Evolutionary conservation across 257 asterid species (phyloP).

Genomic region (Solanum commersonii): DNA sequence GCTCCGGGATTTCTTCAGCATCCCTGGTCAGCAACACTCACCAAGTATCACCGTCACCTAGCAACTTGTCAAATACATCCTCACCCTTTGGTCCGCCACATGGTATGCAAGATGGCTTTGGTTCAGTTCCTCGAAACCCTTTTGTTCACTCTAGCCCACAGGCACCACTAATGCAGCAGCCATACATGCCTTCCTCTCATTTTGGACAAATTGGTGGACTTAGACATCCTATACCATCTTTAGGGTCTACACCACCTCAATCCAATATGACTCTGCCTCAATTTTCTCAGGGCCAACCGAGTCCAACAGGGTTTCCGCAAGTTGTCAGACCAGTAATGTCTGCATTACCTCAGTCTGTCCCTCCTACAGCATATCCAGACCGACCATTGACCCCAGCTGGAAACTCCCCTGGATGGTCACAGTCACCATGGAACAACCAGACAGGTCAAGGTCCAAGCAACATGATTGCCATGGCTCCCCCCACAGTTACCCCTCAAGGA

Average conservation of each 20-base stretch:
- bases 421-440: constrained; percentile 15
- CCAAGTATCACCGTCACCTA: constrained; percentile 30
- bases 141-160: constrained; percentile 30
- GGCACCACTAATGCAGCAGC: constrained; percentile 21
- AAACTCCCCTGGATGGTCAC: constrained; percentile 28
- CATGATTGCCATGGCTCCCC: constrained; percentile 17
- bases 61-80: constrained; percentile 27
- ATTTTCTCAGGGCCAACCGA: constrained; percentile 8
- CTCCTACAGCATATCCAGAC: background rate
- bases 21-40: constrained; percentile 20
- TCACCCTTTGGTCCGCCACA: constrained; percentile 43
- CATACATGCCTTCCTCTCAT: constrained; percentile 32
- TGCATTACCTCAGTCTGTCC: constrained; percentile 16
- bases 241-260: constrained; percentile 21
- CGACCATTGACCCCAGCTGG: constrained; percentile 7
- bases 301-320: constrained; percentile 22
- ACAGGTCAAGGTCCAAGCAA: constrained; percentile 24
- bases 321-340: constrained; percentile 23
- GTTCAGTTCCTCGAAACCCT: constrained; percentile 37
- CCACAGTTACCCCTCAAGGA: constrained; percentile 18
- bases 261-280: background rate
- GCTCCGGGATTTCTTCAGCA: constrained; percentile 23
- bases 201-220: constrained; percentile 34
- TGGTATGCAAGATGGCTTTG: constrained; percentile 33
- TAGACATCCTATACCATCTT: constrained; percentile 25